Percentiles rank a stretch among this genome's conserved stretches.
These are phyloP conservation scores for Bremia lactucae DNA, from an alignment of 352 stramenopile genomes.

Conservation along the genomic window DNA sequence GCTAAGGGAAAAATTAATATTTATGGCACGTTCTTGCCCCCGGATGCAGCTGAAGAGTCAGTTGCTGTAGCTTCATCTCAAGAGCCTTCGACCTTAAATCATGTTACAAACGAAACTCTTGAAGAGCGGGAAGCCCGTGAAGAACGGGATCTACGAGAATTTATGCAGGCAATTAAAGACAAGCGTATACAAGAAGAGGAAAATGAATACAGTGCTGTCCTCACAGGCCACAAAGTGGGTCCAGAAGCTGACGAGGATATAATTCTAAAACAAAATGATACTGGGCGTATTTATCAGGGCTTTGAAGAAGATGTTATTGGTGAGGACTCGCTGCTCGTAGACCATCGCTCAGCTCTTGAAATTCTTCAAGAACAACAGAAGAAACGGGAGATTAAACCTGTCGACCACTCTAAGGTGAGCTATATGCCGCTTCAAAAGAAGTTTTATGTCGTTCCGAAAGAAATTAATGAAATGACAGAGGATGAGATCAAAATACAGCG, in stretches of 20 bases:
- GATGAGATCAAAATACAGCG: constrained; percentile 75
- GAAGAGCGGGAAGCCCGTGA: constrained; percentile 65
- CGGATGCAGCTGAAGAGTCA: constrained; percentile 15
- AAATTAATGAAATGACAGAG: constrained; percentile 85
- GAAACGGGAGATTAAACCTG: constrained; percentile 90
- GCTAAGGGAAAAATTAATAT: constrained; percentile 71
- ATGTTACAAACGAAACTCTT: constrained; percentile 28
- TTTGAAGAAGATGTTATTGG: constrained; percentile 78
- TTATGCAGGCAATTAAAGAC: constrained; percentile 75
- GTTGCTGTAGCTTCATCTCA: background rate
- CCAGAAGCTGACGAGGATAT: constrained; percentile 6
- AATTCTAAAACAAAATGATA: constrained; percentile 44
- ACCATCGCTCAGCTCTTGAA: constrained; percentile 79
- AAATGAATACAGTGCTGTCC: background rate
- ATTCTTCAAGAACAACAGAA: constrained; percentile 87
- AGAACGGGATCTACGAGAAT: constrained; percentile 73
- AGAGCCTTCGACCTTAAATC: constrained; percentile 1
- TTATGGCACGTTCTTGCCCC: constrained; percentile 75
- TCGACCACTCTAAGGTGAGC: constrained; percentile 94
- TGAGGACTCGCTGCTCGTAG: constrained; percentile 64
- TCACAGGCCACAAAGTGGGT: background rate
- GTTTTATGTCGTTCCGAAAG: constrained; percentile 94
- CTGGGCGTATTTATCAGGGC: constrained; percentile 73
- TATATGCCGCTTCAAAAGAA: constrained; percentile 98
- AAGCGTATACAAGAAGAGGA: constrained; percentile 53